Evolutionary conservation across 148 eudicot species (phyloP).

Genomic region (Vaccinium vitisidaea): DNA sequence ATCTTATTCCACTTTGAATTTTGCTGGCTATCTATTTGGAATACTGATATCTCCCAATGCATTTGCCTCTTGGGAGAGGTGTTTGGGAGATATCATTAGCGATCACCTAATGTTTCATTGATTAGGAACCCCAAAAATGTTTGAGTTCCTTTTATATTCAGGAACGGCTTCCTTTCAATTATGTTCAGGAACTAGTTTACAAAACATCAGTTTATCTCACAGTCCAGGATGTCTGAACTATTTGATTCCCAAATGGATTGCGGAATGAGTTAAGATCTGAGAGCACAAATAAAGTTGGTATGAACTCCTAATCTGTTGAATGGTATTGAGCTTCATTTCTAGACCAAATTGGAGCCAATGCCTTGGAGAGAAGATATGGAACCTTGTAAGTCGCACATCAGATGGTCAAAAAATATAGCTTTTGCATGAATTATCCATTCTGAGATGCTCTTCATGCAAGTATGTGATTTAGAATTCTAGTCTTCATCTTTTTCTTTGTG

Average conservation of each 20-base stretch:
- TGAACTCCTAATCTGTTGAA: neutral
- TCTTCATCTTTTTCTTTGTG: neutral
- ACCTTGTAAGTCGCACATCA: neutral
- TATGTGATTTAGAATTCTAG: neutral
- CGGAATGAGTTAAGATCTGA: neutral
- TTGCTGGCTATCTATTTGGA: neutral
- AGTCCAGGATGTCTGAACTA: neutral
- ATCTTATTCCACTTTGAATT: neutral
- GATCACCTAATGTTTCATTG: neutral
- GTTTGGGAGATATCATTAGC: neutral
- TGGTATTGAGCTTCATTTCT: conserved; percentile 9
- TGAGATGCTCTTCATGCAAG: neutral
- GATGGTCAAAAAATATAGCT: neutral
- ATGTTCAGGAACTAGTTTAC: neutral
- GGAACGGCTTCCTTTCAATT: neutral
- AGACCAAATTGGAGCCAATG: neutral
- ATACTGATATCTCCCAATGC: neutral
- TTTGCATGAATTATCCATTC: conserved; percentile 2
- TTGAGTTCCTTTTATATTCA: neutral
- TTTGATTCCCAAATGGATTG: neutral
- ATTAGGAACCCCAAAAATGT: neutral
- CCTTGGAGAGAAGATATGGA: neutral
- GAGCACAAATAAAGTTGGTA: conserved; percentile 7
- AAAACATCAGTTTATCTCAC: neutral
- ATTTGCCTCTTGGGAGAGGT: no score